These are phyloP conservation scores for Senna siamea DNA, from an alignment of 306 rosid genomes.

Conservation along the genomic window DNA sequence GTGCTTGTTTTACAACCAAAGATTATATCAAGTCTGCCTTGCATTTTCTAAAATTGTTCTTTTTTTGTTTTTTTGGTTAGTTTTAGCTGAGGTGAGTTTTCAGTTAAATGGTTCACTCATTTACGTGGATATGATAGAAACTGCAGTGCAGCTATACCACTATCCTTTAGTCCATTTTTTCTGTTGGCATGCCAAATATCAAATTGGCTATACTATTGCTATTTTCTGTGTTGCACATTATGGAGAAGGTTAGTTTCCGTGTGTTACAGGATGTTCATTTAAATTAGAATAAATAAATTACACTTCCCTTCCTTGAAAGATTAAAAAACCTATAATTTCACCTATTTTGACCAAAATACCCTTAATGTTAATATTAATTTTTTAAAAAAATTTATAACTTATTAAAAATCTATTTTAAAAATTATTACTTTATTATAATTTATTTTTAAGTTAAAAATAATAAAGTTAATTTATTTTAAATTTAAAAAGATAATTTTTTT, in stretches of 20 bases:
- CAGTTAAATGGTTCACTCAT: background rate
- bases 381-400: too few species aligned
- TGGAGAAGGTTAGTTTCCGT: background rate
- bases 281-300: too few species aligned
- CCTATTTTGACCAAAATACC: too few species aligned
- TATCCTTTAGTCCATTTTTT: background rate
- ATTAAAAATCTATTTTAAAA: too few species aligned
- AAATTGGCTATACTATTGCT: constrained; percentile 4
- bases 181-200: background rate
- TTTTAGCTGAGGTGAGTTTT: constrained; percentile 2
- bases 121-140: constrained; percentile 5
- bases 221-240: background rate
- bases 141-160: constrained; percentile 3
- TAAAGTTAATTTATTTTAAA: too few species aligned
- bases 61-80: background rate
- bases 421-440: too few species aligned
- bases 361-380: too few species aligned
- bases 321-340: too few species aligned
- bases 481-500: too few species aligned
- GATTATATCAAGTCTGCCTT: background rate
- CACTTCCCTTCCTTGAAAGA: too few species aligned
- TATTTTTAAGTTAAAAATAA: too few species aligned
- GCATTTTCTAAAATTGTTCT: constrained; percentile 5
- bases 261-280: background rate
- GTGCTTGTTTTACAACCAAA: constrained; percentile 3